Base-by-base conservation (phyloP, 768 basidiomycete genomes). In the Lyophyllum shimeji region DNA sequence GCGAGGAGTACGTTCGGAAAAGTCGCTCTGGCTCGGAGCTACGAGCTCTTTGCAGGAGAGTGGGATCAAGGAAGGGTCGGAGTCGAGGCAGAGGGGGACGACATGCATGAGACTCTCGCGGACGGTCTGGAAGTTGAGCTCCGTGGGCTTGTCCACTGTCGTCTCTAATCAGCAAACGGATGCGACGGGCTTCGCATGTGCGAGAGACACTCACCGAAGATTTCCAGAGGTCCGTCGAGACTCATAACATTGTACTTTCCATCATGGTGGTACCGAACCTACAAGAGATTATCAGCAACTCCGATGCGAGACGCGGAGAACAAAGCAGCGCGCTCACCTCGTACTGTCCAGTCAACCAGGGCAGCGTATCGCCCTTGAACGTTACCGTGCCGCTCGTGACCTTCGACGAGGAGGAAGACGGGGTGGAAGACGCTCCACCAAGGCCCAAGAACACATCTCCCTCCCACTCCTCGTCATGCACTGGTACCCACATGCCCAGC, bases 161-260 rank as follows among this genome's bases (percentile, higher is more conserved):
- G 31, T 23, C 25, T 7, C 42, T 5, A 23, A 39, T 60, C 55
- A 55, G 58, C 50, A 23, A 62, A 21, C 43, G 9, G 13, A 52
- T 11, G 37, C 40, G 31, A 24, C 50, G 25, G 17, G 57, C 0
- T 18, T n/a, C 3, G 34, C 24, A 53, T 9, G 29, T 9, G 45
- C 34, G 48, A 46, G 25, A 31, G 12, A 25, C 8, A 74, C 89
- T 54, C 59, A 94, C 96, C 90, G 58, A 85, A 92, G 29, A 99
- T 86, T 67, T 97, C 93, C 55, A 98, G 75, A 7, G 94, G 93
- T 1, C 87, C 90, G 46, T 90, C 86, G 50, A 89, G 66, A 51
- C 85, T 83, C 83, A 98, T 89, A 53, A 98, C 97, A 70, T 95
- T 97, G 72, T 99, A 91, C 70, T 95, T 98, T 46, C 94, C 95